phyloP scores from a whole-genome alignment of 768 basidiomycete species.

The Kwoniella sp. region DNA sequence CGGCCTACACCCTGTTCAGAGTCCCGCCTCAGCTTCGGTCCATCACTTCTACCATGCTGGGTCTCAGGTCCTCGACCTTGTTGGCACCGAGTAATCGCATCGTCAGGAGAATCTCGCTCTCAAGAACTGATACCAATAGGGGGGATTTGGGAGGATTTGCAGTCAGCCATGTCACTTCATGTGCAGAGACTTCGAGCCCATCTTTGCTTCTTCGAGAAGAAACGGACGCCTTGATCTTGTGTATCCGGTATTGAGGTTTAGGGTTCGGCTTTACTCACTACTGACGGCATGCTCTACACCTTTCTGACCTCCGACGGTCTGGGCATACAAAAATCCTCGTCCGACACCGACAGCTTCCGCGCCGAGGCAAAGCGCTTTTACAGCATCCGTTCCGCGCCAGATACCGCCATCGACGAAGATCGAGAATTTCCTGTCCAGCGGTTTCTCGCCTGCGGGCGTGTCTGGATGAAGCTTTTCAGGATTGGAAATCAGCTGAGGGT shows the following conservation, averaged over 20 bases:
- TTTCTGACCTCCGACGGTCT: constrained; percentile 46
- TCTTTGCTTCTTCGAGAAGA: too few species aligned
- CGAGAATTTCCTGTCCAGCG: constrained; percentile 29
- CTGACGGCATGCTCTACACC: constrained; percentile 49
- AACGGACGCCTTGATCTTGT: too few species aligned
- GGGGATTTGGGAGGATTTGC: too few species aligned
- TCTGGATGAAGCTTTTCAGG: constrained; percentile 8
- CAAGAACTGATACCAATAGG: constrained; percentile 60
- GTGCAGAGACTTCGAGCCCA: too few species aligned
- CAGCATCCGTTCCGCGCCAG: constrained; percentile 46
- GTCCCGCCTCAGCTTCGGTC: constrained; percentile 12
- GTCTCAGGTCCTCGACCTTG: constrained; percentile 67
- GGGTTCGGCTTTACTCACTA: constrained; percentile 32
- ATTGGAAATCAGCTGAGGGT: constrained; percentile 7
- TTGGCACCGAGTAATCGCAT: constrained; percentile 77
- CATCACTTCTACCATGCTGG: constrained; percentile 67
- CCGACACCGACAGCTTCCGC: constrained; percentile 54
- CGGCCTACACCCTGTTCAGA: too few species aligned
- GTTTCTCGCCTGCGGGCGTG: background rate
- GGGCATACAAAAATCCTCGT: constrained; percentile 48
- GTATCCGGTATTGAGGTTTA: too few species aligned
- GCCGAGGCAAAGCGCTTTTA: constrained; percentile 54
- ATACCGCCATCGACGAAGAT: constrained; percentile 48
- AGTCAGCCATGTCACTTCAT: constrained; percentile 4
- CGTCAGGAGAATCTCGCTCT: constrained; percentile 73